Percentiles rank a stretch among this genome's conserved stretches.
Conservation (phyloP, 2,329 filamentous ascomycete genomes). For the Fonsecaea erecta region DNA sequence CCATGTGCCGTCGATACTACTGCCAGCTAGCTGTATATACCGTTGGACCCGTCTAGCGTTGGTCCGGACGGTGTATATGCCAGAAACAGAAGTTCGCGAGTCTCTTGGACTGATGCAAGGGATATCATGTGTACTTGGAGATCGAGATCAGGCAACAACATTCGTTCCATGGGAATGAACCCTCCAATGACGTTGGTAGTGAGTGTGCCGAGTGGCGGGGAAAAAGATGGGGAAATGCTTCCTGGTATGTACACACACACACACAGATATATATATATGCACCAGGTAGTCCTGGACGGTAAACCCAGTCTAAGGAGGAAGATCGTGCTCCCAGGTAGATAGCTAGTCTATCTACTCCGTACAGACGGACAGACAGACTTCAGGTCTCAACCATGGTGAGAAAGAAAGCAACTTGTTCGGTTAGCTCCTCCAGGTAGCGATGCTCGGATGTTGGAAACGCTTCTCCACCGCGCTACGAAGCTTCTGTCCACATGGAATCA, state of each 20-base stretch:
- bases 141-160: background rate
- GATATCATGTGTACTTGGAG: background rate
- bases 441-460: background rate
- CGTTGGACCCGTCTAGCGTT: background rate
- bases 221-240: background rate
- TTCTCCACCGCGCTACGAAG: no score
- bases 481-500: background rate
- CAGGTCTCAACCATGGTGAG: background rate
- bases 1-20: background rate
- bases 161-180: background rate
- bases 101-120: background rate
- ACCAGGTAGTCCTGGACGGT: background rate
- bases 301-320: background rate
- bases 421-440: background rate
- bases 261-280: no score
- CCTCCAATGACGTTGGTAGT: background rate
- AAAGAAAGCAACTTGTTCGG: background rate
- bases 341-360: no score
- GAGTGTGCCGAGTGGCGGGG: no score
- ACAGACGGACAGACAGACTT: no score
- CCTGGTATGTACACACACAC: background rate
- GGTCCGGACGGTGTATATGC: background rate
- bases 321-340: background rate
- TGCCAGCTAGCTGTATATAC: background rate
- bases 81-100: background rate